These are phyloP conservation scores for Fusarium sp. DNA, from an alignment of 2,329 filamentous ascomycete genomes.

Conservation along the genomic window DNA sequence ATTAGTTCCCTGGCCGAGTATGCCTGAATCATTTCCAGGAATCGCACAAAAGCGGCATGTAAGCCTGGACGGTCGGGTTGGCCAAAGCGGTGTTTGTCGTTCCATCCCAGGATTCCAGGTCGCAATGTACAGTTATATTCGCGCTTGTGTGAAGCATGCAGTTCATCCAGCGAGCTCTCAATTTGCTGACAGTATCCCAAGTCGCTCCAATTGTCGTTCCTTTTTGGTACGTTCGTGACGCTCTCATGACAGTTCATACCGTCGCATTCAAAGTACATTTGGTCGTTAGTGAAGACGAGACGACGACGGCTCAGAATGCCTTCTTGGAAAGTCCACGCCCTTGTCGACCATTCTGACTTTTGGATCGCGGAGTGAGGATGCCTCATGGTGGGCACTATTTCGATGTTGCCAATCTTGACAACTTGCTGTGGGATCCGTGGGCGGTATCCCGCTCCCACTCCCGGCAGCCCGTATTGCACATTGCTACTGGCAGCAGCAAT, in stretches of 20 bases:
- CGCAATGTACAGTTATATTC: neutral
- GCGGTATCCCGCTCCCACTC: neutral
- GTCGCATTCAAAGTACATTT: slow-evolving; percentile 1
- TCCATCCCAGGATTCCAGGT: neutral
- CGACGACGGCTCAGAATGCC: neutral
- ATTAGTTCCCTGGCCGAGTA: neutral
- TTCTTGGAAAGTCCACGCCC: neutral
- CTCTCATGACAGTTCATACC: neutral
- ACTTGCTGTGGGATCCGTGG: neutral
- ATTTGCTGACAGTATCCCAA: neutral
- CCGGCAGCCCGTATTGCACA: neutral
- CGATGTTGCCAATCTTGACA: neutral
- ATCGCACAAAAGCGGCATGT: neutral
- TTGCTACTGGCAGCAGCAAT: neutral
- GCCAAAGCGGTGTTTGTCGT: neutral
- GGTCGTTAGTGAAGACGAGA: neutral
- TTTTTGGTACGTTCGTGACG: neutral
- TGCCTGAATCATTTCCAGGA: neutral
- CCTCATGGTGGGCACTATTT: neutral
- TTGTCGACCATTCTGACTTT: neutral
- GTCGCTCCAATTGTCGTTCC: neutral
- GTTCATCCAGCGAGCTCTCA: neutral
- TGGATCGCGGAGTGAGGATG: neutral
- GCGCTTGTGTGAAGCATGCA: neutral
- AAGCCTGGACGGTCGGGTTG: neutral